Evolutionary conservation across 345 rosid genomes (phyloP).

Genomic region (Arabidopsis arenosa): DNA sequence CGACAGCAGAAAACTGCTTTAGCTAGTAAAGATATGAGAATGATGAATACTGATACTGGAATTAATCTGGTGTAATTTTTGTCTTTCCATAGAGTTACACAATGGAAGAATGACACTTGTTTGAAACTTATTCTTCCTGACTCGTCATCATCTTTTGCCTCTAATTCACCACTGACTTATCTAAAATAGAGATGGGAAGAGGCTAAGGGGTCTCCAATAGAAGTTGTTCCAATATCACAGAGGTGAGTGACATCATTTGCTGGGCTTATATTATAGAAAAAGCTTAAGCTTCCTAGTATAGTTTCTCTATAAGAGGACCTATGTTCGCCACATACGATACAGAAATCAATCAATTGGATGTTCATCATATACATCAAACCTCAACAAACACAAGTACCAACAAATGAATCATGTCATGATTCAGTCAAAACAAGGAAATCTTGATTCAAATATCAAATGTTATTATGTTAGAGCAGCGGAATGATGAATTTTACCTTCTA

Average conservation of each 20-base stretch:
- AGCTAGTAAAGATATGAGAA: conserved; percentile 19
- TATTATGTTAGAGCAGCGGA: conserved; percentile 4
- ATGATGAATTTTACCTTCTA: conserved; percentile 54
- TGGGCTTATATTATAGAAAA: neutral
- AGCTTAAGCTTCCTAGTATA: neutral
- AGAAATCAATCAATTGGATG: neutral
- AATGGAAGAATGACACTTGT: neutral
- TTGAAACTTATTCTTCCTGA: neutral
- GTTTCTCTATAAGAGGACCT: neutral
- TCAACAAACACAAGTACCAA: conserved; percentile 3
- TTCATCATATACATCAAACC: conserved; percentile 21
- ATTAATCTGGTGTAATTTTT: neutral
- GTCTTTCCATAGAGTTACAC: neutral
- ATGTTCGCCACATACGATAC: neutral
- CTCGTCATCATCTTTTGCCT: neutral
- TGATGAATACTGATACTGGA: neutral
- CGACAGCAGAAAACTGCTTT: conserved; percentile 4
- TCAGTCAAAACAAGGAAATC: neutral
- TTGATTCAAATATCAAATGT: neutral
- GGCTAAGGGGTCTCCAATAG: neutral
- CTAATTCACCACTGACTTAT: neutral
- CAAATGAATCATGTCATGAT: neutral
- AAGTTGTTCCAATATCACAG: neutral
- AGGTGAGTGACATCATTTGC: conserved; percentile 5
- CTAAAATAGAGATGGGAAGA: conserved; percentile 9